These are phyloP conservation scores for Poa annua DNA, from an alignment of 176 grass and related monocot species.

Conservation along the genomic window DNA sequence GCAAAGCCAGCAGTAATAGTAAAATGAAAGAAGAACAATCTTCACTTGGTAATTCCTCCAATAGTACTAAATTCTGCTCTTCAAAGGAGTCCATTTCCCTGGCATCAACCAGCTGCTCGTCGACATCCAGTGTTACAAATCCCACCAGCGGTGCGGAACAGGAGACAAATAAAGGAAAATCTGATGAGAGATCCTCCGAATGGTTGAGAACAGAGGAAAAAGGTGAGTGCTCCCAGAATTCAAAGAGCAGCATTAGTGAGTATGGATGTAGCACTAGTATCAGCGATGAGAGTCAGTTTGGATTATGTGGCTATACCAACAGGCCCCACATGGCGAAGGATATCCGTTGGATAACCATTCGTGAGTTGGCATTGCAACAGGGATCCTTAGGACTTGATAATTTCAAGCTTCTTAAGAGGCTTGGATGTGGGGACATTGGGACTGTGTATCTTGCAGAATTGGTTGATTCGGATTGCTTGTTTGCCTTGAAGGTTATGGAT, in stretches of 20 bases:
- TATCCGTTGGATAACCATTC: slow-evolving; percentile 79
- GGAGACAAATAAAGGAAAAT: slow-evolving; percentile 45
- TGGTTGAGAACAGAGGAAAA: slow-evolving; percentile 58
- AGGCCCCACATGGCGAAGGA: slow-evolving; percentile 97
- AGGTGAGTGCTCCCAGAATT: slow-evolving; percentile 77
- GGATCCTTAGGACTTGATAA: slow-evolving; percentile 82
- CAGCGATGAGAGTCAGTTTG: slow-evolving; percentile 61
- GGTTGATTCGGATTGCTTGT: slow-evolving; percentile 80
- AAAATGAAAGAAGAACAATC: slow-evolving; percentile 61
- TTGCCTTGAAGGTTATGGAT: slow-evolving; percentile 99
- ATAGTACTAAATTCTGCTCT: slow-evolving; percentile 53
- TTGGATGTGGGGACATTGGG: slow-evolving; percentile 97
- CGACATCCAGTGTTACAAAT: slow-evolving; percentile 49
- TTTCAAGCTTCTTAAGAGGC: slow-evolving; percentile 95
- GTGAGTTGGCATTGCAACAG: slow-evolving; percentile 57
- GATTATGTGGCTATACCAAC: slow-evolving; percentile 57
- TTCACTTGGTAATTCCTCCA: slow-evolving; percentile 55
- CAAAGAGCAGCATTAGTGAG: slow-evolving; percentile 88
- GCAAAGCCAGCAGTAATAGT: slow-evolving; percentile 51
- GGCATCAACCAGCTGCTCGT: slow-evolving; percentile 59
- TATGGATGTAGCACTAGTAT: slow-evolving; percentile 81
- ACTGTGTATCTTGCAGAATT: slow-evolving; percentile 94
- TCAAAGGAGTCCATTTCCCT: slow-evolving; percentile 62
- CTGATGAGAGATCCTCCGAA: slow-evolving; percentile 39
- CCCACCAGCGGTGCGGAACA: slow-evolving; percentile 41